These are phyloP conservation scores for Colletotrichum tropicicola DNA, from an alignment of 2,329 filamentous ascomycete species.

Conservation along the genomic window DNA sequence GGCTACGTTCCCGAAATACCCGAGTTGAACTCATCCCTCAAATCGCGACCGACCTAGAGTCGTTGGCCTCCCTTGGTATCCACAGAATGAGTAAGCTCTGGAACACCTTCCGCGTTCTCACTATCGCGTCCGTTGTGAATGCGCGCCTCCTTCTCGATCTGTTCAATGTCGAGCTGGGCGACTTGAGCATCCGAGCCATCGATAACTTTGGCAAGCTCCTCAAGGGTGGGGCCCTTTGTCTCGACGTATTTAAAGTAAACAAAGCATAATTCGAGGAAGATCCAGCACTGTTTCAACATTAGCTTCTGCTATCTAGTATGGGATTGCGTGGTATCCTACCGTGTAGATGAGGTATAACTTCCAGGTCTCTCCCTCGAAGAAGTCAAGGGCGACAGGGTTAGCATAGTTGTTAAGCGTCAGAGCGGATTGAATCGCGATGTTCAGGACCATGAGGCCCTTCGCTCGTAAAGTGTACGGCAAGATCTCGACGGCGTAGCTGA, in stretches of 20 bases:
- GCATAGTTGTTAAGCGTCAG: slow-evolving; percentile 57
- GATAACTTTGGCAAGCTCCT: slow-evolving; percentile 73
- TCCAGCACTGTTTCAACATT: slow-evolving; percentile 5
- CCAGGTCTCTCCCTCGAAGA: slow-evolving; percentile 27
- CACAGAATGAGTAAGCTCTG: not conserved
- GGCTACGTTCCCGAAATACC: too few relatives aligned
- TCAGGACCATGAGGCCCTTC: slow-evolving; percentile 70
- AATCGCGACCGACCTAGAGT: not conserved
- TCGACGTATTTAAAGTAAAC: slow-evolving; percentile 67
- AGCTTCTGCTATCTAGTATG: not conserved
- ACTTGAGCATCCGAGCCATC: slow-evolving; percentile 66
- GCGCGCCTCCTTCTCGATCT: slow-evolving; percentile 52
- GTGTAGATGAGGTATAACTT: slow-evolving; percentile 25
- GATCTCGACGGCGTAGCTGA: slow-evolving; percentile 66
- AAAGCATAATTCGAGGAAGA: slow-evolving; percentile 15
- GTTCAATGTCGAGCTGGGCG: slow-evolving; percentile 52
- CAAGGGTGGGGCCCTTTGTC: slow-evolving; percentile 70
- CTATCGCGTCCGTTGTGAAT: not conserved
- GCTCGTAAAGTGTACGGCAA: slow-evolving; percentile 66
- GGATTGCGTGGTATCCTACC: not conserved
- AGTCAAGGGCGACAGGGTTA: slow-evolving; percentile 34
- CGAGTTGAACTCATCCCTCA: not conserved
- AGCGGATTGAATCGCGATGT: slow-evolving; percentile 68
- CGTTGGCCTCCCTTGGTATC: not conserved
- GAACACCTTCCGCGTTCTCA: not conserved